These are phyloP conservation scores for Leucocoprinus leucothites DNA, from an alignment of 768 basidiomycete species.

Conservation along the genomic window DNA sequence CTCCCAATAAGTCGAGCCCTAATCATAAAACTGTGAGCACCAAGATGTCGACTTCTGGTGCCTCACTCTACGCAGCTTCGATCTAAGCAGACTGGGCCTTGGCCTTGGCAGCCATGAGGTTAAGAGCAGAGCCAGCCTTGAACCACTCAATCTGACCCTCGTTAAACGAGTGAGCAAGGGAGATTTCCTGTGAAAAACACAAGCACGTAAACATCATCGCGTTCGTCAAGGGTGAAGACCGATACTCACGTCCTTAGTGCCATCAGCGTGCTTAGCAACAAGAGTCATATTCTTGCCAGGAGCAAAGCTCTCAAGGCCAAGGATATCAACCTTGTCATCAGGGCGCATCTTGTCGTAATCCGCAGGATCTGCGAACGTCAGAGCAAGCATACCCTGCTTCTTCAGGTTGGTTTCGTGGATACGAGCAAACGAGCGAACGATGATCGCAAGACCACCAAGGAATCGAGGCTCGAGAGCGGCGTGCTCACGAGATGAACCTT, in stretches of 20 bases:
- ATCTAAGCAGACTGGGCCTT: too few species aligned
- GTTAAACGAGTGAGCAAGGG: slow-evolving; percentile 92
- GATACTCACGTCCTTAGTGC: slow-evolving; percentile 56
- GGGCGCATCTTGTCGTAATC: slow-evolving; percentile 95
- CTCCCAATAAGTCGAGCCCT: too few species aligned
- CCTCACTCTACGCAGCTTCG: too few species aligned
- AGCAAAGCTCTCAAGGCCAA: slow-evolving; percentile 84
- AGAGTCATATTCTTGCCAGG: slow-evolving; percentile 91
- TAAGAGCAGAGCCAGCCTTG: slow-evolving; percentile 94
- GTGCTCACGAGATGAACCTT: slow-evolving; percentile 97
- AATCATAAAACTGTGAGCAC: too few species aligned
- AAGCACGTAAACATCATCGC: slow-evolving; percentile 5
- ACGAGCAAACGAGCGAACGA: slow-evolving; percentile 94
- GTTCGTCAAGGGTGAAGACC: background rate
- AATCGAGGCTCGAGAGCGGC: slow-evolving; percentile 95
- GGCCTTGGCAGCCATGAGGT: slow-evolving; percentile 76
- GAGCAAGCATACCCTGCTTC: slow-evolving; percentile 98
- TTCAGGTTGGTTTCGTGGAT: slow-evolving; percentile 99
- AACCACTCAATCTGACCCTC: slow-evolving; percentile 98
- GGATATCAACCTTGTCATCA: slow-evolving; percentile 83
- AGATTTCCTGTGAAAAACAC: slow-evolving; percentile 47
- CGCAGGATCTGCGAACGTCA: slow-evolving; percentile 87
- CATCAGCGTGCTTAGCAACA: slow-evolving; percentile 79
- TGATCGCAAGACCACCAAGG: slow-evolving; percentile 94
- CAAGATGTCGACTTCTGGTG: too few species aligned